Evolutionary conservation across 345 rosid genomes (phyloP).

Genomic region (Kandelia obovata): DNA sequence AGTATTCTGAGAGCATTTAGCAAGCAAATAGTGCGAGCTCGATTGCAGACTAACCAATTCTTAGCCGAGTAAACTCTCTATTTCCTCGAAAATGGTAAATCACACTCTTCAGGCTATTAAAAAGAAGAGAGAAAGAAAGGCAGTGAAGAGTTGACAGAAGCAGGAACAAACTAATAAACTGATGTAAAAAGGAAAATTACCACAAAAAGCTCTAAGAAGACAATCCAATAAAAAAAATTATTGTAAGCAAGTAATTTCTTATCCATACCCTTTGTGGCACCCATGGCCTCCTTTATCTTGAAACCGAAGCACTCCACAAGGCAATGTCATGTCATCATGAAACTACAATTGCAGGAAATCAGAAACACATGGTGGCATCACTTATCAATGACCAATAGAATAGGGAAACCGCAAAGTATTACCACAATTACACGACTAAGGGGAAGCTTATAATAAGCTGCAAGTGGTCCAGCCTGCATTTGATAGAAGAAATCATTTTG

Average conservation of each 20-base stretch:
- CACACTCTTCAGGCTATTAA: conserved; percentile 51
- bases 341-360: conserved; percentile 36
- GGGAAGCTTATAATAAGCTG: conserved; percentile 88
- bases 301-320: conserved; percentile 93
- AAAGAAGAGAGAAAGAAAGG: background rate
- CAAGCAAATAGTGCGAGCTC: background rate
- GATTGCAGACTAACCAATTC: conserved; percentile 57
- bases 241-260: background rate
- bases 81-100: conserved; percentile 70
- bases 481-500: conserved; percentile 2
- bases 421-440: conserved; percentile 86
- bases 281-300: conserved; percentile 83
- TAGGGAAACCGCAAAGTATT: conserved; percentile 15
- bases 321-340: conserved; percentile 79
- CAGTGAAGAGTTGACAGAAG: background rate
- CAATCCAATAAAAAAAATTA: too few species aligned
- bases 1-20: too few species aligned
- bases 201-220: too few species aligned
- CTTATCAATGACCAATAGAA: background rate
- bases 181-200: too few species aligned
- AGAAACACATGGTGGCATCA: background rate
- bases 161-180: too few species aligned
- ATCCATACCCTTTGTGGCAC: conserved; percentile 72
- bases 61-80: conserved; percentile 76
- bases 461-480: conserved; percentile 74